These are phyloP conservation scores for Sporodiniella umbellata DNA, from an alignment of 371 early-diverging fungal genomes.

Conservation along the genomic window DNA sequence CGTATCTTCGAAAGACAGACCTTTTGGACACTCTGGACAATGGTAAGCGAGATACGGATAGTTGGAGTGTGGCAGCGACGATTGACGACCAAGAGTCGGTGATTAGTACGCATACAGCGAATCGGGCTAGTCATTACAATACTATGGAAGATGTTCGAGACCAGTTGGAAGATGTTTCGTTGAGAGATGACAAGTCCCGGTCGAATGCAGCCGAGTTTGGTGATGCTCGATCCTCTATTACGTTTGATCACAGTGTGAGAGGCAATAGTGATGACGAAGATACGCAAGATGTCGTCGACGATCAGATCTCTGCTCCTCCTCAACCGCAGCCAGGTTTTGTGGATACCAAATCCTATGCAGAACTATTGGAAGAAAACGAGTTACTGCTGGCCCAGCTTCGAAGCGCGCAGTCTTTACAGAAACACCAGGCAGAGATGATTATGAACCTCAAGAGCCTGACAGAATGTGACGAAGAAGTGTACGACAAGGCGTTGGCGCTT, in stretches of 20 bases:
- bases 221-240: slow-evolving; percentile 44
- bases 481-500: slow-evolving; percentile 32
- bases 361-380: slow-evolving; percentile 49
- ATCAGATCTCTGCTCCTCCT: slow-evolving; percentile 48
- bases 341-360: slow-evolving; percentile 42
- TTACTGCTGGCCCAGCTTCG: slow-evolving; percentile 37
- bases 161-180: slow-evolving; percentile 13
- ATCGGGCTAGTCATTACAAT: slow-evolving; percentile 18
- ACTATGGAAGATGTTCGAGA: slow-evolving; percentile 29
- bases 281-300: slow-evolving; percentile 36
- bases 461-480: slow-evolving; percentile 32
- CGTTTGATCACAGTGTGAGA: slow-evolving; percentile 32
- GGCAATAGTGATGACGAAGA: slow-evolving; percentile 27
- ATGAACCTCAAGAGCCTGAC: slow-evolving; percentile 34
- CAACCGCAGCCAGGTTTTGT: slow-evolving; percentile 50
- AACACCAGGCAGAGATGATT: slow-evolving; percentile 43
- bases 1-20: slow-evolving; percentile 48
- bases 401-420: slow-evolving; percentile 34
- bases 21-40: slow-evolving; percentile 44
- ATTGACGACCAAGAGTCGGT: slow-evolving; percentile 53
- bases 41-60: slow-evolving; percentile 37
- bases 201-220: slow-evolving; percentile 53
- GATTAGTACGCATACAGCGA: slow-evolving; percentile 40
- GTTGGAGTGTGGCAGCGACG: slow-evolving; percentile 54
- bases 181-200: slow-evolving; percentile 32